These are phyloP conservation scores for Lepiota venenata DNA, from an alignment of 768 basidiomycete species.

Conservation along the genomic window DNA sequence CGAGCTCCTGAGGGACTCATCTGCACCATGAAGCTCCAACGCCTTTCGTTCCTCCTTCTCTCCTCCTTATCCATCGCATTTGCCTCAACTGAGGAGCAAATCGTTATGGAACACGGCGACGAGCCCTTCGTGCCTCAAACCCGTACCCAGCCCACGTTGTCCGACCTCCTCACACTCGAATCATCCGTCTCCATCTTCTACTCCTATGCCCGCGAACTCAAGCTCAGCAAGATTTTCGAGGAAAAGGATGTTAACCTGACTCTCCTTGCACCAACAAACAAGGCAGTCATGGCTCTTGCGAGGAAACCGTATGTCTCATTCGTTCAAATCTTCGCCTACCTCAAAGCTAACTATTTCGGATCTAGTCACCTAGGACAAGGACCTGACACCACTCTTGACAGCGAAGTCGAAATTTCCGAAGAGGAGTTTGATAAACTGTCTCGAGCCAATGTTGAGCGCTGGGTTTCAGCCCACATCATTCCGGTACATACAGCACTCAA, in stretches of 20 bases:
- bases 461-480: constrained; percentile 83
- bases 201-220: constrained; percentile 73
- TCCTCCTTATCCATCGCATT: constrained; percentile 24
- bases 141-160: constrained; percentile 50
- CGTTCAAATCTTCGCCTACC: not conserved
- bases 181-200: constrained; percentile 77
- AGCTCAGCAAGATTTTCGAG: constrained; percentile 51
- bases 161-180: constrained; percentile 79
- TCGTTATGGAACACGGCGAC: constrained; percentile 22
- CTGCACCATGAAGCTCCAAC: constrained; percentile 29
- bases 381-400: constrained; percentile 31
- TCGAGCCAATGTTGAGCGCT: constrained; percentile 68
- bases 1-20: not conserved
- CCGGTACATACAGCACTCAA: constrained; percentile 47
- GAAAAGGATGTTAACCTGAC: constrained; percentile 41
- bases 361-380: constrained; percentile 54
- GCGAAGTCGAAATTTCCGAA: constrained; percentile 58
- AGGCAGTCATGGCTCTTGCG: constrained; percentile 77
- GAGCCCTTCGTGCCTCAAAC: constrained; percentile 32
- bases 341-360: not conserved
- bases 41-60: constrained; percentile 27
- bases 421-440: constrained; percentile 59
- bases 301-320: constrained; percentile 75
- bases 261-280: constrained; percentile 82
- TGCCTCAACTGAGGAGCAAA: constrained; percentile 32